phyloP scores from a whole-genome alignment of 2,329 filamentous ascomycete genomes.

The Botrytis aclada region DNA sequence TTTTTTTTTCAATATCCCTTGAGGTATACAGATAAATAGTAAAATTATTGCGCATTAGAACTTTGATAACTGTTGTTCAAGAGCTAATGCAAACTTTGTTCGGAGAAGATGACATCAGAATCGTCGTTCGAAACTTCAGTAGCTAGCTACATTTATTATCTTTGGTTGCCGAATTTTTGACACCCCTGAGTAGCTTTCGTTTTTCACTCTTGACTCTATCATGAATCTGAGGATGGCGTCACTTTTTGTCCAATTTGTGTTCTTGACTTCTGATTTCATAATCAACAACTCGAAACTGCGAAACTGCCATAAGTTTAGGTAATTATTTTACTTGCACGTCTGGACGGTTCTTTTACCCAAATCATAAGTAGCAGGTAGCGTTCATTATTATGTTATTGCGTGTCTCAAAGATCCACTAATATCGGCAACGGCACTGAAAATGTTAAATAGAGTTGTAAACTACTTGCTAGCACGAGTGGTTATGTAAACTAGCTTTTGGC shows the following conservation, averaged over 20 bases:
- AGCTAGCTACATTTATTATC: background rate
- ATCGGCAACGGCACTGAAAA: background rate
- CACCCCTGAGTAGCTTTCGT: background rate
- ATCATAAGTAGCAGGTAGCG: too few species aligned
- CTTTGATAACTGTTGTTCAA: background rate
- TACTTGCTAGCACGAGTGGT: background rate
- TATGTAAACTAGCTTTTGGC: background rate
- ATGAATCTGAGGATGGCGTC: background rate
- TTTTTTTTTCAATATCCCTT: background rate
- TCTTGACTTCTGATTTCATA: background rate
- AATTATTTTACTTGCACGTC: background rate
- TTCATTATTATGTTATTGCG: background rate
- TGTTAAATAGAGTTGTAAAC: background rate
- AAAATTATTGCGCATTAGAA: background rate
- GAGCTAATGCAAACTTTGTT: background rate
- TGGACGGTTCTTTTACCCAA: background rate
- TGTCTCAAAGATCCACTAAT: background rate
- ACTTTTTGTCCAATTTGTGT: background rate
- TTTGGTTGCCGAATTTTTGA: background rate
- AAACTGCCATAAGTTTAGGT: background rate
- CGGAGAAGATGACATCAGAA: background rate
- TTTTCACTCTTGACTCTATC: background rate
- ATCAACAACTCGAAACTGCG: background rate
- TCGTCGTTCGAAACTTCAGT: background rate
- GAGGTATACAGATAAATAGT: background rate